phyloP scores from a whole-genome alignment of 2,329 filamentous ascomycete species.

The Sclerotinia nivalis region DNA sequence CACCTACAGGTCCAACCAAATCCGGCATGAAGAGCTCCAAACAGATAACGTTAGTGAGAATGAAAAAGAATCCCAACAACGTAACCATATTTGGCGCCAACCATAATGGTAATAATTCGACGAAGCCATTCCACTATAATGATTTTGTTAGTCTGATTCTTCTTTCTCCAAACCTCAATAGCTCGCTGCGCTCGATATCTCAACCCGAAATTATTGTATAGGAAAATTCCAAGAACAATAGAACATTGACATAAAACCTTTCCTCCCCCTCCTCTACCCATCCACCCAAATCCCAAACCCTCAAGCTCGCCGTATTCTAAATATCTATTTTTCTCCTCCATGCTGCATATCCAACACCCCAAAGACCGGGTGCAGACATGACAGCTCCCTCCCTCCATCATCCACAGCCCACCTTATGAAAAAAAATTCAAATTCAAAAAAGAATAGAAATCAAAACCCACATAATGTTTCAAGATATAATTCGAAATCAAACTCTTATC shows the following conservation, averaged over 20 bases:
- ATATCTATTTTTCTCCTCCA: neutral
- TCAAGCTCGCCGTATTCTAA: neutral
- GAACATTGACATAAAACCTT: no score
- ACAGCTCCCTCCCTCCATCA: neutral
- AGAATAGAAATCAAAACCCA: slow-evolving; percentile 51
- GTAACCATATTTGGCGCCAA: slow-evolving; percentile 98
- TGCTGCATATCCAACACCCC: neutral
- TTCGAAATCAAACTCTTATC: slow-evolving; percentile 93
- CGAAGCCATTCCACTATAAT: slow-evolving; percentile 90
- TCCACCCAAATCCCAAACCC: no score
- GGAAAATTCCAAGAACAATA: no score
- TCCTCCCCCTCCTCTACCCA: no score
- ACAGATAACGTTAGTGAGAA: slow-evolving; percentile 74
- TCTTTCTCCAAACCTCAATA: neutral
- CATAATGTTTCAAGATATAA: slow-evolving; percentile 93
- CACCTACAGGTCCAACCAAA: slow-evolving; percentile 78
- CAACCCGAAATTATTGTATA: no score
- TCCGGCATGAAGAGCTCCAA: slow-evolving; percentile 84
- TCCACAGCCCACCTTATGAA: neutral
- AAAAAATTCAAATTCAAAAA: neutral
- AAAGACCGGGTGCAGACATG: neutral
- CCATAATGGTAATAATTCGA: slow-evolving; percentile 91
- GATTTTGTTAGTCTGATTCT: slow-evolving; percentile 27
- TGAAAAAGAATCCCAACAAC: slow-evolving; percentile 90
- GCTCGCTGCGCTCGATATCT: slow-evolving; percentile 2